Percentiles rank a stretch among this genome's conserved stretches.
phyloP scores from a whole-genome alignment of 1,139 yeast species.

The Suhomyces panamericanus region DNA sequence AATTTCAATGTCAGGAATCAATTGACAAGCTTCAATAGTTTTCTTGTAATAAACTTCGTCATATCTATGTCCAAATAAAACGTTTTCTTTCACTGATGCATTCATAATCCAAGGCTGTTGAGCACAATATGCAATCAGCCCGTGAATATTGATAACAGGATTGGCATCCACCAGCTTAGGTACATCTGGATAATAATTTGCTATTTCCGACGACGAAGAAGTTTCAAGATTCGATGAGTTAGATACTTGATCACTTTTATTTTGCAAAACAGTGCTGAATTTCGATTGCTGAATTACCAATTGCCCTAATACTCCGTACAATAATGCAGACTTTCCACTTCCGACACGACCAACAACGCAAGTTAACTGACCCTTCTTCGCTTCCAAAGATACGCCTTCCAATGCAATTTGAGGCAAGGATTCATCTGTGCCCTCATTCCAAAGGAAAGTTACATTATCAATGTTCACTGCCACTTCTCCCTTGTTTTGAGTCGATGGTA shows the following conservation, averaged over 20 bases:
- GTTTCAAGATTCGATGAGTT: background rate
- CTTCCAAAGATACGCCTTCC: conserved; percentile 22
- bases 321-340: conserved; percentile 31
- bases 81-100: conserved; percentile 86
- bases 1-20: conserved; percentile 65
- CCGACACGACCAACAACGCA: conserved; percentile 29
- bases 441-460: conserved; percentile 21
- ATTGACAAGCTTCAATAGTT: conserved; percentile 85
- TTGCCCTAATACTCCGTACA: conserved; percentile 31
- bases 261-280: too few relatives aligned
- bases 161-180: background rate
- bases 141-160: conserved; percentile 19
- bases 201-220: background rate
- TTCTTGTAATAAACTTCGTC: conserved; percentile 77
- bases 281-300: conserved; percentile 11
- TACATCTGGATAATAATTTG: background rate
- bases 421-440: conserved; percentile 16
- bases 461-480: conserved; percentile 36
- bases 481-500: conserved; percentile 27
- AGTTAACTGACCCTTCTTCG: conserved; percentile 22
- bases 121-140: conserved; percentile 37
- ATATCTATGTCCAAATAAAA: conserved; percentile 80
- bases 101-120: conserved; percentile 87
- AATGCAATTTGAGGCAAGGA: conserved; percentile 19
- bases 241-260: background rate